phyloP scores from a whole-genome alignment of 2,329 filamentous ascomycete genomes.

The Ascosphaera aggregata region DNA sequence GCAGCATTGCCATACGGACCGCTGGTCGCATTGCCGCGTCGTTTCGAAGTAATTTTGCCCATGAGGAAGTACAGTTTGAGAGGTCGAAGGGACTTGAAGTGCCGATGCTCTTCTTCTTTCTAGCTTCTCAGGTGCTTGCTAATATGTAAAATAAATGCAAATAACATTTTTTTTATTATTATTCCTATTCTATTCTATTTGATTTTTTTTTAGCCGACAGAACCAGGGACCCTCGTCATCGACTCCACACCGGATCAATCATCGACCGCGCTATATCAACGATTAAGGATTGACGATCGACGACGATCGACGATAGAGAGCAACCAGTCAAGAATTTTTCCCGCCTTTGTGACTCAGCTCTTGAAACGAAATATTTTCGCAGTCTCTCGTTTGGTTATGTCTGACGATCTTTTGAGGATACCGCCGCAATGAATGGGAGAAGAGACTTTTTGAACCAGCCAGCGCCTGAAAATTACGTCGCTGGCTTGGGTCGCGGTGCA shows the following conservation, averaged over 20 bases:
- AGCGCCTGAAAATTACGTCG: conserved; percentile 72
- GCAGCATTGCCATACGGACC: conserved; percentile 19
- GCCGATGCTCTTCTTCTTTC: too few species aligned
- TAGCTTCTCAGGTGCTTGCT: too few species aligned
- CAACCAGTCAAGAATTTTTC: too few species aligned
- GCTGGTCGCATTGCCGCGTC: conserved; percentile 22
- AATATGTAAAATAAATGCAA: not conserved
- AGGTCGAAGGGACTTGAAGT: too few species aligned
- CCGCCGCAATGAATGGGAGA: conserved; percentile 31
- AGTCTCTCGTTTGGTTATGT: not conserved
- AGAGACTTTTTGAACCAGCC: conserved; percentile 81
- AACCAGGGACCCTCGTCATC: too few species aligned
- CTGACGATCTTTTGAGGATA: not conserved
- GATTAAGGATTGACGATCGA: too few species aligned
- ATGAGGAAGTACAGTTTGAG: too few species aligned
- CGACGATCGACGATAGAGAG: too few species aligned
- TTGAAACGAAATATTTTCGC: not conserved
- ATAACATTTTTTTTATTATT: too few species aligned
- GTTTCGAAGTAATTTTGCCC: conserved; percentile 29
- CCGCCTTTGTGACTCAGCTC: too few species aligned
- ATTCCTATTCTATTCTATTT: too few species aligned
- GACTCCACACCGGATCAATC: not conserved
- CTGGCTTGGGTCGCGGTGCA: conserved; percentile 88
- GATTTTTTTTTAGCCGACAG: too few species aligned
- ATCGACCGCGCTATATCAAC: not conserved